phyloP scores from a whole-genome alignment of 768 basidiomycete species.

The Ephemerocybe angulata region DNA sequence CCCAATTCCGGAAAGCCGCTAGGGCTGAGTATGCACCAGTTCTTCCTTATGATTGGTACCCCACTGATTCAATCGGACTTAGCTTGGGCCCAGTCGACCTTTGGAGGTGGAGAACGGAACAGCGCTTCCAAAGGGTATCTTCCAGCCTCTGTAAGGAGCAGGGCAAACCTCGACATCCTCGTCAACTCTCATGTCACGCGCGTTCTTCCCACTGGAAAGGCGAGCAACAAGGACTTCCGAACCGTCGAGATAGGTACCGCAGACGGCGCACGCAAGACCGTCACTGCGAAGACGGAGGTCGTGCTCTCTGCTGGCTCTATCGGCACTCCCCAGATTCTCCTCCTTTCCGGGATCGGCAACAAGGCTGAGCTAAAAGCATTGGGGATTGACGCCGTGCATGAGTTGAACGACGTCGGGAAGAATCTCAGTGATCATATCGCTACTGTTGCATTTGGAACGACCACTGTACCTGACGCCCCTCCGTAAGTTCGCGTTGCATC shows the following conservation, averaged over 20 bases:
- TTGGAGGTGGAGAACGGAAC: conserved; percentile 19
- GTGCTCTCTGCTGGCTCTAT: conserved; percentile 14
- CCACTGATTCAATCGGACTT: neutral
- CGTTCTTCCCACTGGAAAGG: conserved; percentile 6
- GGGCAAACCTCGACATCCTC: conserved; percentile 28
- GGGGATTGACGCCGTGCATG: conserved; percentile 21
- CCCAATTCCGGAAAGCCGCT: conserved; percentile 26
- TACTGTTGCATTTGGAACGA: neutral
- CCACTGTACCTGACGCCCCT: neutral
- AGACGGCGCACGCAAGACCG: neutral
- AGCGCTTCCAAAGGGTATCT: conserved; percentile 25
- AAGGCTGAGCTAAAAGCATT: conserved; percentile 8
- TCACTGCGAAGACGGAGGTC: conserved; percentile 24
- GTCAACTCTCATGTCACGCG: conserved; percentile 25
- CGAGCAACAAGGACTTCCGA: neutral
- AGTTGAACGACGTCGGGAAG: conserved; percentile 27
- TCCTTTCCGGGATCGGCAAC: conserved; percentile 18
- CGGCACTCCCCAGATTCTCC: conserved; percentile 12
- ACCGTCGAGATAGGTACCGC: conserved; percentile 6
- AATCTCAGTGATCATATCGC: conserved; percentile 19
- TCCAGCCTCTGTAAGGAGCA: conserved; percentile 13
- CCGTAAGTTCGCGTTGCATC: neutral
- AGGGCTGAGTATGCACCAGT: conserved; percentile 13
- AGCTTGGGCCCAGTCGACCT: neutral
- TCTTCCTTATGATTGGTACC: neutral